These are phyloP conservation scores for Pythium rishiriense DNA, from an alignment of 352 stramenopile species.

Conservation along the genomic window DNA sequence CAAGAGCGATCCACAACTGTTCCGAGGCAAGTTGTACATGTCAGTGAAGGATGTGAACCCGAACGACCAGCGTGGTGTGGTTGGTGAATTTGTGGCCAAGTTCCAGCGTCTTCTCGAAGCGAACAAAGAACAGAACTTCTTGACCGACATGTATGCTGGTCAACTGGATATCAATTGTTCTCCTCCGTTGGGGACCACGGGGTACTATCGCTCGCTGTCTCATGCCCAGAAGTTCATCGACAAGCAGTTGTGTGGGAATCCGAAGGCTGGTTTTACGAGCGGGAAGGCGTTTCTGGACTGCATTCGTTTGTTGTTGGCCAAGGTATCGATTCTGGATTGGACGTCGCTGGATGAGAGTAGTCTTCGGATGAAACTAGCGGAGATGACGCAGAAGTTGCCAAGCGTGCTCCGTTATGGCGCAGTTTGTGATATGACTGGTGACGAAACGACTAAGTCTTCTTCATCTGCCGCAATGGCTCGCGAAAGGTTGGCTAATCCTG, in stretches of 20 bases:
- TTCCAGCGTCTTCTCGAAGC: constrained; percentile 45
- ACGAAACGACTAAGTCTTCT: constrained; percentile 29
- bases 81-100: constrained; percentile 55
- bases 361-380: constrained; percentile 49
- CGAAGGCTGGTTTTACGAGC: constrained; percentile 36
- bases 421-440: constrained; percentile 30
- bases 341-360: constrained; percentile 63
- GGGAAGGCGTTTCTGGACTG: constrained; percentile 66
- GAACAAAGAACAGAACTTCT: constrained; percentile 67
- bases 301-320: constrained; percentile 65
- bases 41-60: constrained; percentile 75
- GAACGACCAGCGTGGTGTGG: constrained; percentile 50
- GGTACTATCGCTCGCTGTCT: constrained; percentile 63
- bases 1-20: constrained; percentile 60
- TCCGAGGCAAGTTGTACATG: constrained; percentile 66
- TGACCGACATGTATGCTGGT: constrained; percentile 66
- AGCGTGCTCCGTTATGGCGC: constrained; percentile 46
- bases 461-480: constrained; percentile 26
- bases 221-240: constrained; percentile 44
- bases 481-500: constrained; percentile 35
- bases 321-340: constrained; percentile 80
- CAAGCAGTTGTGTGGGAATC: constrained; percentile 28
- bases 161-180: constrained; percentile 67
- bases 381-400: constrained; percentile 47
- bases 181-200: constrained; percentile 57